Conservation (phyloP, 768 basidiomycete genomes). For the Tylopilus sp. region DNA sequence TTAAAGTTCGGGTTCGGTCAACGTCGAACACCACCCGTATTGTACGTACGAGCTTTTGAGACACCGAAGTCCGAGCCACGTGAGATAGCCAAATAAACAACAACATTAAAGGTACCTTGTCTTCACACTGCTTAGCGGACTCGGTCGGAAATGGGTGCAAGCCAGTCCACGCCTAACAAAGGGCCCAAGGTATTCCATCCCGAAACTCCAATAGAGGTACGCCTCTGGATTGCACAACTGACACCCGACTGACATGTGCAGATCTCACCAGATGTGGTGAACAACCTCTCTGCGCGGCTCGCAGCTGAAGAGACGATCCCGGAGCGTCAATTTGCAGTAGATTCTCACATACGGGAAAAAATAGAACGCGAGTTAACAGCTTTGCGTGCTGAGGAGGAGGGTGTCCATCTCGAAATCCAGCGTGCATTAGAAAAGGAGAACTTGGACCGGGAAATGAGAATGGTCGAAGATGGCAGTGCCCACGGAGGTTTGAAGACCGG, state of each 20-base stretch:
- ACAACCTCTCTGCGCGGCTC: constrained; percentile 66
- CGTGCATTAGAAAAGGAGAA: constrained; percentile 84
- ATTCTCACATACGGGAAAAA: constrained; percentile 66
- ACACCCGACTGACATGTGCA: constrained; percentile 28
- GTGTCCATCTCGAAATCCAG: constrained; percentile 71
- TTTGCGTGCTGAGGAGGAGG: constrained; percentile 65
- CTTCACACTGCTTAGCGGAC: neutral
- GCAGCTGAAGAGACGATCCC: constrained; percentile 57
- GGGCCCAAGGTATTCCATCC: constrained; percentile 56
- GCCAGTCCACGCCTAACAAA: constrained; percentile 58
- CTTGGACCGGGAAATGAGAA: constrained; percentile 65
- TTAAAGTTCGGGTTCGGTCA: too few relatives aligned
- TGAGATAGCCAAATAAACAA: constrained; percentile 12
- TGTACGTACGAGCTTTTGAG: too few relatives aligned
- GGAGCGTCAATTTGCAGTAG: constrained; percentile 70
- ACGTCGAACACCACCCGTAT: too few relatives aligned
- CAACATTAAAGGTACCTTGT: neutral
- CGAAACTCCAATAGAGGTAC: constrained; percentile 53
- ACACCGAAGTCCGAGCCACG: neutral
- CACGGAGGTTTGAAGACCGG: constrained; percentile 54
- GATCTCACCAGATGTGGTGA: constrained; percentile 84
- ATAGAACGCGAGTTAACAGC: constrained; percentile 67
- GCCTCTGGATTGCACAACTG: constrained; percentile 4
- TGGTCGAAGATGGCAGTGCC: constrained; percentile 41
- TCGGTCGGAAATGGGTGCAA: constrained; percentile 53